Base-by-base conservation (phyloP, 768 basidiomycete species). In the Royoungia palumana region DNA sequence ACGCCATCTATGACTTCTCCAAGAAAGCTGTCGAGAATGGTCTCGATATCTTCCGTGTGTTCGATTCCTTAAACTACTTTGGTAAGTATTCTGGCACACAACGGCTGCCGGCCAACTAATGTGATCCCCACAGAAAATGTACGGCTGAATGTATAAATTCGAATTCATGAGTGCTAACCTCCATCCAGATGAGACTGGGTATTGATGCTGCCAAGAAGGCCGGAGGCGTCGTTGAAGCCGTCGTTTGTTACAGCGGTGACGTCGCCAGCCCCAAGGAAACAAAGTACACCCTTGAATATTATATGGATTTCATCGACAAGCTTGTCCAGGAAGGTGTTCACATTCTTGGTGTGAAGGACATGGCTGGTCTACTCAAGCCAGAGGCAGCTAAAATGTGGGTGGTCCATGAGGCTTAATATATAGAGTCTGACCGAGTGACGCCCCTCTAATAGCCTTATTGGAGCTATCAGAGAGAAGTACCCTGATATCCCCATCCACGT, bases 1-100 rank as follows among this genome's bases (percentile, higher is more conserved):
- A 99, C 61, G 95, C 91, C 49, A 97, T 99, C 70, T 99, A 99
- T 71, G 96, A 96, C 70, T 99, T 99, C 75, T 96, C 91, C 53
- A 95, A 94, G 77, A 95, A 95, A 69, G 96, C 96, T 20, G 95
- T 99, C n/a, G 94, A 98, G 72, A 96, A 97, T 60, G 96, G 96
- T 65, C 81, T 98, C 41, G 96, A 99, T 71, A 99, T 99, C 67
- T 99, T 99, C 89, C 83, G 96, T 63, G 93, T 99, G 45, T 99
- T 99, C 60, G 96, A 99, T 70, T 97, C 96, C 25, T 75, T 99
- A 71, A 99, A 99, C 76, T 99, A 98, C 70, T 87, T 99, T 54
- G 95, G 94, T 86, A 70, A 44, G 82, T 74, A 39, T 10, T 21
- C 30, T 14, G 27, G 28, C 21, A 21, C 11, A 24, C 19, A 7